A percentile compares a stretch with the other conserved stretches of the same genome.
Evolutionary conservation across 2,329 filamentous ascomycete genomes (phyloP).

Genomic region (Fusarium incarnatum): DNA sequence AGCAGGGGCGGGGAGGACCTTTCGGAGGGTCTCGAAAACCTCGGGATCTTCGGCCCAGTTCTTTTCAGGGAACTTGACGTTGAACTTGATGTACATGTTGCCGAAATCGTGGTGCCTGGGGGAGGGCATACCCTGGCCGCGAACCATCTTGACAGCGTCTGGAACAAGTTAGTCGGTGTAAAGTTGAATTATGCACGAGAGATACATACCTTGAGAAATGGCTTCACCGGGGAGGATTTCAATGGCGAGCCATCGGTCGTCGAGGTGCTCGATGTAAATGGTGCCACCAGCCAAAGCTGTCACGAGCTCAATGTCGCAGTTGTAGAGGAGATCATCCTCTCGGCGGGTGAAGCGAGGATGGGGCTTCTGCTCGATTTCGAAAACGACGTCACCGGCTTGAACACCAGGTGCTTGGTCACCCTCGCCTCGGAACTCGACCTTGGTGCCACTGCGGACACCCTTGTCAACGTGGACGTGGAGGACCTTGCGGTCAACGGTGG

Average conservation of each 20-base stretch:
- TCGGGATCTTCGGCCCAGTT: slow-evolving; percentile 73
- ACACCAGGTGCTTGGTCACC: slow-evolving; percentile 96
- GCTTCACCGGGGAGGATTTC: slow-evolving; percentile 95
- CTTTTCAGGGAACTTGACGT: slow-evolving; percentile 94
- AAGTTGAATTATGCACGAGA: neutral
- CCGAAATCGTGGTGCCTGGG: slow-evolving; percentile 94
- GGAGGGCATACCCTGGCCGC: slow-evolving; percentile 97
- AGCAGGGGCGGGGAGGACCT: slow-evolving; percentile 79
- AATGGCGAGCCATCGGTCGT: slow-evolving; percentile 95
- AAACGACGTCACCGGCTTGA: slow-evolving; percentile 94
- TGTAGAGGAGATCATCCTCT: slow-evolving; percentile 95
- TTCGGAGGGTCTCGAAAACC: slow-evolving; percentile 82
- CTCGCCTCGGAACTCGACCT: slow-evolving; percentile 96
- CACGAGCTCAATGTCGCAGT: slow-evolving; percentile 93
- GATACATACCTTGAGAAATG: slow-evolving; percentile 83
- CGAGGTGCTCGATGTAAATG: slow-evolving; percentile 94
- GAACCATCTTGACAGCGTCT: slow-evolving; percentile 94
- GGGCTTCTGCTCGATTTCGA: slow-evolving; percentile 99
- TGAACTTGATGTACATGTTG: slow-evolving; percentile 97
- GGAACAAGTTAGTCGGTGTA: slow-evolving; percentile 44
- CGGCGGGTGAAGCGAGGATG: slow-evolving; percentile 94
- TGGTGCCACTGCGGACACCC: slow-evolving; percentile 92
- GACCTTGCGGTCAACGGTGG: slow-evolving; percentile 95
- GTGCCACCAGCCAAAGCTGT: slow-evolving; percentile 93
- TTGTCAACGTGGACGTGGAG: slow-evolving; percentile 97